Evolutionary conservation across 768 basidiomycete species (phyloP), one percentile per base, ranked within the genome.

Genomic region (Rhodotorula graminis): DNA sequence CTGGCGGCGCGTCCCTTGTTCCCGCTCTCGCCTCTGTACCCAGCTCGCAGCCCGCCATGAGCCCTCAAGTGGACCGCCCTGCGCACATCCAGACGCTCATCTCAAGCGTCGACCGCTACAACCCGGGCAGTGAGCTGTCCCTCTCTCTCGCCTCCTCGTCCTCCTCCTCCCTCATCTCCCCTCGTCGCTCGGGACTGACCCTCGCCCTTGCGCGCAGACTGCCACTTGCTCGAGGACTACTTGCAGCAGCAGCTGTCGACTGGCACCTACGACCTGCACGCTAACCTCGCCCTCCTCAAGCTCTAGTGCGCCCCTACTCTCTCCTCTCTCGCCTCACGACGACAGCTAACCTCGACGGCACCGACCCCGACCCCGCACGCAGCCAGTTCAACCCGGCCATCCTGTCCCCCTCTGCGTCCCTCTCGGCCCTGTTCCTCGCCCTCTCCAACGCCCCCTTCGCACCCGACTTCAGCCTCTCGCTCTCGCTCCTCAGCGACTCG

Each of bases 261-360:
- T 78, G 88, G 90, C 76, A 90, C 92, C 80, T 97, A 97, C 77
- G 95, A 99, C 81, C 89, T 91, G 77, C 86, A 97, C 55, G 92
- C 95, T 44, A 97, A 98, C 82, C 84, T 97, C 53, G 94, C 94
- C 61, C 93, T 96, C 74, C 81, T 97, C 61, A 97, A 97, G 83
- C 83, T 98, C 91, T 93, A 76, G 71, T 72, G 25, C 25, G 71
- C 29, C 29, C 31, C 31, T 33, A 29, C 31, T 57, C 52, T n/a
- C 21, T 31, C 29, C 46, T n/a, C 46, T 16, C n/a, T 29, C 37
- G 33, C 31, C 61, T 25, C 33, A 0, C n/a, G n/a, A n/a, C n/a
- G n/a, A n/a, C n/a, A n/a, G n/a, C n/a, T n/a, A n/a, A n/a, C n/a
- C n/a, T n/a, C n/a, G n/a, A n/a, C n/a, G n/a, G n/a, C n/a, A n/a